Evolutionary conservation across 2,329 filamentous ascomycete genomes (phyloP), one percentile per base, ranked within the genome.

Genomic region (Fulvia fulva): DNA sequence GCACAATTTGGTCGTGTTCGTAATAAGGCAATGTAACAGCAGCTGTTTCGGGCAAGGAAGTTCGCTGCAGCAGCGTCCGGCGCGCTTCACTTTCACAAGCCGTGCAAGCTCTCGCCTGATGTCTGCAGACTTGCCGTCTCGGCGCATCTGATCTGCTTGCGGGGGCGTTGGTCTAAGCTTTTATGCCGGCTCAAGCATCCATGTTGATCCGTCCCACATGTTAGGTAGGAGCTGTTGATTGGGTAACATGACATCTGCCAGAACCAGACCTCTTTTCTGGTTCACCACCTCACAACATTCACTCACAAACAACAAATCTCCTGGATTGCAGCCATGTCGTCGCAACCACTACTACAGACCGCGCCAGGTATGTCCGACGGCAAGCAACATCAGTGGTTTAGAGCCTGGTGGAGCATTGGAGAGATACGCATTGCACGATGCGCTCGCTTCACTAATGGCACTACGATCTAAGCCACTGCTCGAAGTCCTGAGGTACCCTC

Each of bases 341-440:
- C 87, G 74, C 93, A 97, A 79, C 94, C 94, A 71, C 89, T 99
- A 59, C 90, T 99, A 67, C 92, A 97, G 74, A 93, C 91, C 53
- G 88, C 92, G 53, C 92, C 91, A 65, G 92, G 92, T 96, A 82
- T 68, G 81, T 58, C 30, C 3, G 7, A 49, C 21, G 2, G 9
- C 9, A 12, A 6, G 14, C 1, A 14, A 41, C 16, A 4, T 9
- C 30, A 34, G 30, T 11, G 30, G 8, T n/a, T n/a, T n/a, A n/a
- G n/a, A n/a, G n/a, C n/a, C n/a, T n/a, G n/a, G n/a, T n/a, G n/a
- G n/a, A n/a, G n/a, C n/a, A n/a, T n/a, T n/a, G n/a, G n/a, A n/a
- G n/a, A n/a, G 30, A 34, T 34, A 6, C 28, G 28, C 28, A 32
- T 32, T 32, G n/a, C n/a, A n/a, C n/a, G n/a, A n/a, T n/a, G n/a